Evolutionary conservation across 2,329 filamentous ascomycete species (phyloP).

Genomic region (Incumbomyces delicatus): DNA sequence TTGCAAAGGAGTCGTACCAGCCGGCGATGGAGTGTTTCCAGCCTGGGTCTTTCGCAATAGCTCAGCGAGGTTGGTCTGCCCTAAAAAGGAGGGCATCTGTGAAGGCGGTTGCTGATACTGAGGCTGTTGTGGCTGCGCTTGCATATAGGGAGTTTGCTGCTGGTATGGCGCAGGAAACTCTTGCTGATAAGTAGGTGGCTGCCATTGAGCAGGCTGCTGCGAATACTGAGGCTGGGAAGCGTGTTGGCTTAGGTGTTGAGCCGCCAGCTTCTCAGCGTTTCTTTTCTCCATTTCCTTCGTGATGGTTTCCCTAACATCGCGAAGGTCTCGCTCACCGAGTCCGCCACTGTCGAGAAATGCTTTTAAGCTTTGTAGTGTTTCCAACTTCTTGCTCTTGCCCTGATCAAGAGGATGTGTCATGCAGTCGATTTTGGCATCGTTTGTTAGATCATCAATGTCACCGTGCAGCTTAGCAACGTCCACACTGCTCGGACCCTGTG

Average conservation of each 20-base stretch:
- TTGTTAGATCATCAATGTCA: constrained; percentile 43
- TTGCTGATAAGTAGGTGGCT: constrained; percentile 21
- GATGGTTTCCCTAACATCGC: constrained; percentile 19
- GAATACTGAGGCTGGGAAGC: constrained; percentile 21
- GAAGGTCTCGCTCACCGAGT: constrained; percentile 16
- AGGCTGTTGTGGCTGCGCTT: constrained; percentile 24
- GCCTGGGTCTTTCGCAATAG: constrained; percentile 33
- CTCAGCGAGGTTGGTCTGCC: constrained; percentile 34
- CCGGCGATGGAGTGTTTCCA: constrained; percentile 27
- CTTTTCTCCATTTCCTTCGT: constrained; percentile 27
- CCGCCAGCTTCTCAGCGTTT: constrained; percentile 36
- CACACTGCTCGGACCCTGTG: constrained; percentile 26
- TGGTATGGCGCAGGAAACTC: constrained; percentile 23
- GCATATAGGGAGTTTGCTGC: constrained; percentile 25
- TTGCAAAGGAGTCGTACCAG: background rate
- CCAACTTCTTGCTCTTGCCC: constrained; percentile 17
- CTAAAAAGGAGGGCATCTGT: constrained; percentile 26
- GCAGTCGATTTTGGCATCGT: constrained; percentile 21
- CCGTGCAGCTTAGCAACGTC: constrained; percentile 65
- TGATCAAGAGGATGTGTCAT: constrained; percentile 21
- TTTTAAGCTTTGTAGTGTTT: constrained; percentile 20
- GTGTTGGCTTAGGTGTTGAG: constrained; percentile 24
- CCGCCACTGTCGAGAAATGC: constrained; percentile 20
- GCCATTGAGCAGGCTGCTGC: constrained; percentile 24
- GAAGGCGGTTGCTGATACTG: constrained; percentile 19